phyloP scores from a whole-genome alignment of 202 grass and related monocot genomes.

The Dendrocalamus latiflorus region DNA sequence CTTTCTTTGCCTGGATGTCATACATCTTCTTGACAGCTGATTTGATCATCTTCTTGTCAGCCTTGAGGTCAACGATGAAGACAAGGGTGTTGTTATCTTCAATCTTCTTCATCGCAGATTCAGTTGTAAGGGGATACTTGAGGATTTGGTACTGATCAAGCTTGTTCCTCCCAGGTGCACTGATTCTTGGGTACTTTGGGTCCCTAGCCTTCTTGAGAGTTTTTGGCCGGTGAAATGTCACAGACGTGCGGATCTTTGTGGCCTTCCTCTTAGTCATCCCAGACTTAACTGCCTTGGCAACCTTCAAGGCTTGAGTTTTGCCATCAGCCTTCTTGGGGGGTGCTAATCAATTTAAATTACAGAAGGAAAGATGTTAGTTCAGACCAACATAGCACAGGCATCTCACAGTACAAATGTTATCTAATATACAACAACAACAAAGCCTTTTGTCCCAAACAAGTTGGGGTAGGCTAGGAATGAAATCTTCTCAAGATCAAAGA shows the following conservation, averaged over 20 bases:
- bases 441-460: too few relatives aligned
- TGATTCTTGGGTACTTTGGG: background rate
- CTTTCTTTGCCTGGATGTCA: conserved; percentile 63
- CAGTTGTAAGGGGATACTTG: background rate
- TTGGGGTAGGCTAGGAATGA: too few relatives aligned
- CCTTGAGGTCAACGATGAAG: background rate
- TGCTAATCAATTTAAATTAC: background rate
- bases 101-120: background rate
- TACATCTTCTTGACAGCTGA: conserved; percentile 62
- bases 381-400: background rate
- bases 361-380: background rate
- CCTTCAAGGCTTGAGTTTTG: background rate
- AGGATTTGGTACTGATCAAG: background rate
- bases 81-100: background rate
- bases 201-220: background rate
- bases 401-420: background rate
- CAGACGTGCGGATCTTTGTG: background rate
- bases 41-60: conserved; percentile 23
- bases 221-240: conserved; percentile 48
- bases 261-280: background rate
- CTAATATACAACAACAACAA: too few relatives aligned
- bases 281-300: background rate
- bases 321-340: background rate
- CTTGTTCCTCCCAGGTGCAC: background rate
- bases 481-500: too few relatives aligned